Conservation (phyloP, 2,329 filamentous ascomycete genomes). For the Verticillium albo-atrum region DNA sequence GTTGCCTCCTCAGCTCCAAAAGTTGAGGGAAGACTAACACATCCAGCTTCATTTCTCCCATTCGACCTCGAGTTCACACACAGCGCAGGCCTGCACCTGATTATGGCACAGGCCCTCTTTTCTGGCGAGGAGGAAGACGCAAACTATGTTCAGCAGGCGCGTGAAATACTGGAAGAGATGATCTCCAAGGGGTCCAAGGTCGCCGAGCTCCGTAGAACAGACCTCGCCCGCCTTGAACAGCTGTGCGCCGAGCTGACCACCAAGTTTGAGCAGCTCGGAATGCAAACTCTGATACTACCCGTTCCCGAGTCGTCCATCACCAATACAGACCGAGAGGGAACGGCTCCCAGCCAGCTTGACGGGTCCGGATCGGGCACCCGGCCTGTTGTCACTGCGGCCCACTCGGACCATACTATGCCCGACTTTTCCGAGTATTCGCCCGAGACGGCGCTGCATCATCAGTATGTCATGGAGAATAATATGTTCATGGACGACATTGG, state of each 20-base stretch:
- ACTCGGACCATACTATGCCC: neutral
- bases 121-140: conserved; percentile 10
- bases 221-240: conserved; percentile 21
- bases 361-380: neutral
- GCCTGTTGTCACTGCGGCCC: neutral
- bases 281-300: neutral
- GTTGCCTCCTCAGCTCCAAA: conserved; percentile 16
- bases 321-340: conserved; percentile 5
- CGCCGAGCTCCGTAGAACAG: conserved; percentile 23
- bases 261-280: conserved; percentile 16
- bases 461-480: conserved; percentile 13
- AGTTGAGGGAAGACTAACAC: conserved; percentile 18
- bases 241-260: conserved; percentile 22
- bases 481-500: conserved; percentile 31
- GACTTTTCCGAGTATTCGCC: conserved; percentile 1
- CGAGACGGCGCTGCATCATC: conserved; percentile 5
- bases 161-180: conserved; percentile 28
- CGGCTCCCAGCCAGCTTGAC: neutral
- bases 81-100: conserved; percentile 26
- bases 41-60: conserved; percentile 20
- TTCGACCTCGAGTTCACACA: conserved; percentile 34
- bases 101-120: conserved; percentile 31
- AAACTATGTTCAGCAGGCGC: conserved; percentile 9
- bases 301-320: neutral
- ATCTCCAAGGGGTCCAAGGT: conserved; percentile 25